Percentiles rank a stretch among this genome's conserved stretches.
phyloP scores from a whole-genome alignment of 345 rosid species.

The Excoecaria cochinchinensis region DNA sequence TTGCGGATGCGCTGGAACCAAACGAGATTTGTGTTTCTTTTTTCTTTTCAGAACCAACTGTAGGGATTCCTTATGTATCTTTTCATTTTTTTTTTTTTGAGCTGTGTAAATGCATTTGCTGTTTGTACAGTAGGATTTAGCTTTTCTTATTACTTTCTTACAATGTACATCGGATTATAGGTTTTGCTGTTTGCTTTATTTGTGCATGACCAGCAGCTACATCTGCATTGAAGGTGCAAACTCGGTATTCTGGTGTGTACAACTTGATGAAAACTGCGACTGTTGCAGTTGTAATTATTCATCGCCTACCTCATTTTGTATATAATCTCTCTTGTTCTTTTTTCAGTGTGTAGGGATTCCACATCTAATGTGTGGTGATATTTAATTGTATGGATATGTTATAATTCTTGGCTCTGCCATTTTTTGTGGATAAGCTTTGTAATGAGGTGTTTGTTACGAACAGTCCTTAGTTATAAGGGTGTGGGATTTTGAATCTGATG shows the following conservation, averaged over 20 bases:
- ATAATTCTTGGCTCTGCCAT: not conserved
- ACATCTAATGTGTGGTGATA: not conserved
- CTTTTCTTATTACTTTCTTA: not conserved
- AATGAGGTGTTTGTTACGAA: not conserved
- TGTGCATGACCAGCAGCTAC: not conserved
- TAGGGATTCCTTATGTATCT: slow-evolving; percentile 5
- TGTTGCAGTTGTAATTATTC: not conserved
- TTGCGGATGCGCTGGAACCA: slow-evolving; percentile 12
- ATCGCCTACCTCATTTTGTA: not conserved
- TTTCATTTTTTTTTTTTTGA: not conserved
- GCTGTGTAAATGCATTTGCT: slow-evolving; percentile 12
- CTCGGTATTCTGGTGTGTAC: not conserved
- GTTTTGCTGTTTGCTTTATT: not conserved
- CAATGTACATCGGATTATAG: slow-evolving; percentile 12
- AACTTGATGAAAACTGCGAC: not conserved
- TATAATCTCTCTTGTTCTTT: not conserved
- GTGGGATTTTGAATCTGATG: not conserved
- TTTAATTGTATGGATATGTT: not conserved
- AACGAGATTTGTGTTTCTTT: not conserved
- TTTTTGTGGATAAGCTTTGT: not conserved
- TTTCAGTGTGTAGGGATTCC: not conserved
- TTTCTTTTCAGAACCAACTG: not conserved
- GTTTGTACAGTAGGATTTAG: slow-evolving; percentile 9
- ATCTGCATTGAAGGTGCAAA: not conserved
- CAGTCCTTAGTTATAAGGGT: not conserved